phyloP scores from a whole-genome alignment of 106 monocot species.

The Allium fistulosum region DNA sequence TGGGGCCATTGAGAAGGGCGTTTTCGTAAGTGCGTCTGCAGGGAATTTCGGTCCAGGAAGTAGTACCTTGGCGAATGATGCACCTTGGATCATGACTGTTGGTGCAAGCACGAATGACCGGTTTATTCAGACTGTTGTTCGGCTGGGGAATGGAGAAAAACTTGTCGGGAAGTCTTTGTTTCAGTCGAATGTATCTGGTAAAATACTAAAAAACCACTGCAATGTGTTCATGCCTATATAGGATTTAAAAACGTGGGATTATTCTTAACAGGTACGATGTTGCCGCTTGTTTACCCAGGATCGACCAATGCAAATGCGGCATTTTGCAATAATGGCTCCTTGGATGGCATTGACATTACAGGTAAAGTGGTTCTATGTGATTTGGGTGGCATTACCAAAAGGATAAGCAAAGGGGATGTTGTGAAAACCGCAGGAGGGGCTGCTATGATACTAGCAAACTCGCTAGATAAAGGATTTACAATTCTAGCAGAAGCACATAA shows the following conservation, averaged over 20 bases:
- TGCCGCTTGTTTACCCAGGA: constrained; percentile 15
- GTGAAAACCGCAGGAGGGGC: constrained; percentile 32
- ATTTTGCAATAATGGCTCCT: constrained; percentile 10
- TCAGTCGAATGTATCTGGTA: neutral
- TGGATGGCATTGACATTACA: constrained; percentile 18
- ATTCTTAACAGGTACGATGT: neutral
- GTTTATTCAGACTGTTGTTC: neutral
- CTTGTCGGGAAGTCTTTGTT: neutral
- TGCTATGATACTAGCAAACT: constrained; percentile 29
- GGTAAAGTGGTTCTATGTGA: constrained; percentile 35
- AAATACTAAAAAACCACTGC: too few relatives aligned
- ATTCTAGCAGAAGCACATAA: neutral
- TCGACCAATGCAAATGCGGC: neutral
- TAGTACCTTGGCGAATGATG: neutral
- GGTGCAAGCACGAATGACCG: constrained; percentile 10
- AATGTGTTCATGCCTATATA: too few relatives aligned
- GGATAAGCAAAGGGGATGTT: neutral
- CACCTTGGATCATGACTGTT: constrained; percentile 13
- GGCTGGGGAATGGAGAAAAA: neutral
- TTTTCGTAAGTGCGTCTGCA: neutral
- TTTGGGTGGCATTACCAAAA: neutral
- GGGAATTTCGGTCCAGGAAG: constrained; percentile 2
- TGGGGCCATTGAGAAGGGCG: constrained; percentile 8
- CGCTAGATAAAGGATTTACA: neutral
- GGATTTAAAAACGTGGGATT: too few relatives aligned